These are phyloP conservation scores for Ustilago trichophora DNA, from an alignment of 1,284 basidiomycete species.

Conservation along the genomic window DNA sequence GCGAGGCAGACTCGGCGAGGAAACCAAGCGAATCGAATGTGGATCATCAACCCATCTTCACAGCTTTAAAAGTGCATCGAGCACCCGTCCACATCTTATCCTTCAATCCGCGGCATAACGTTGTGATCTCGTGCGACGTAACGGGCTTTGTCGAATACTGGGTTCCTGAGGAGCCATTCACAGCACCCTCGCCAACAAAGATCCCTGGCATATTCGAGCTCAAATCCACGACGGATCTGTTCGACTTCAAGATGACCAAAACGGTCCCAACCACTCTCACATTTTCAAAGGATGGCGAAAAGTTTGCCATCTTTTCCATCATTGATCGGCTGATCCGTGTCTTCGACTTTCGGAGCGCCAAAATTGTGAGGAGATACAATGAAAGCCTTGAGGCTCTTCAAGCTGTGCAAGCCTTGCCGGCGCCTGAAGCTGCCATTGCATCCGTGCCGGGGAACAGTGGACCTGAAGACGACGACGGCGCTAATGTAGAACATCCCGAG, in stretches of 20 bases:
- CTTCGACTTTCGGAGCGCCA: constrained; percentile 89
- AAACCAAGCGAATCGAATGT: neutral
- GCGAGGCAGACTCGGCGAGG: no score
- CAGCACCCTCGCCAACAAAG: constrained; percentile 69
- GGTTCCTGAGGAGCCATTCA: constrained; percentile 86
- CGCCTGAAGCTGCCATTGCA: constrained; percentile 1
- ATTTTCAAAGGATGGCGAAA: constrained; percentile 84
- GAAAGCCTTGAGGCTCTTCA: constrained; percentile 90
- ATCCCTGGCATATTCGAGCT: constrained; percentile 79
- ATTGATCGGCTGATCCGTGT: constrained; percentile 91
- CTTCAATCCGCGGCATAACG: constrained; percentile 88
- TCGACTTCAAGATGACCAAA: constrained; percentile 99
- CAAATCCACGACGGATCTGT: constrained; percentile 91
- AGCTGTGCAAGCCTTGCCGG: constrained; percentile 64
- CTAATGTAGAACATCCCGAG: neutral
- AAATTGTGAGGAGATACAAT: constrained; percentile 90
- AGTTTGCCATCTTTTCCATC: constrained; percentile 90
- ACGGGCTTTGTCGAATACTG: constrained; percentile 97
- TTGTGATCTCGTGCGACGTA: constrained; percentile 92
- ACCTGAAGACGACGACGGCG: neutral
- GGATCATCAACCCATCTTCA: constrained; percentile 23
- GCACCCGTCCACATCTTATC: constrained; percentile 32
- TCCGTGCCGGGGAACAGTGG: neutral
- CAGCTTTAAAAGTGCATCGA: constrained; percentile 30
- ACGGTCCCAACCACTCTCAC: constrained; percentile 88